phyloP scores from a whole-genome alignment of 2,329 filamentous ascomycete genomes.

The Calonectria hawksworthii region DNA sequence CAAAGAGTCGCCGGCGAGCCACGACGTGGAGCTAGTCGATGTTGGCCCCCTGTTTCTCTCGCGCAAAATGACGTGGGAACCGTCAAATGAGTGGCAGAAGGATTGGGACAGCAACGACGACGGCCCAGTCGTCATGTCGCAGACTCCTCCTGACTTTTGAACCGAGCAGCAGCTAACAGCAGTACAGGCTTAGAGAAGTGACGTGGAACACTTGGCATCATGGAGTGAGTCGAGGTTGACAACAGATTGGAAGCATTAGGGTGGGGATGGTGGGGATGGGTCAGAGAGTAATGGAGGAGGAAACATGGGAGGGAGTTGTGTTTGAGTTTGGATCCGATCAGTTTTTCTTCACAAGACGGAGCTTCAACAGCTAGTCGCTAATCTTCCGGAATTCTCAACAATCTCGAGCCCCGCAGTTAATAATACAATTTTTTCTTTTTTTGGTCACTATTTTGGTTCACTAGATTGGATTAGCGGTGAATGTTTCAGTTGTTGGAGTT shows the following conservation, averaged over 20 bases:
- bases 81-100: slow-evolving; percentile 31
- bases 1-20: neutral
- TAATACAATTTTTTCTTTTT: slow-evolving; percentile 3
- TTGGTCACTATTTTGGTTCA: neutral
- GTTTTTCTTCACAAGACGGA: neutral
- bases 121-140: slow-evolving; percentile 26
- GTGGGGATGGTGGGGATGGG: neutral
- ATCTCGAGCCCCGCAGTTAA: neutral
- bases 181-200: neutral
- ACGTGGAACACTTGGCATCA: neutral
- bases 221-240: neutral
- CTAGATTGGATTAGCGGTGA: neutral
- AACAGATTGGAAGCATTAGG: neutral
- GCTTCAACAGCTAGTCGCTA: neutral
- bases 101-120: slow-evolving; percentile 32
- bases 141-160: slow-evolving; percentile 24
- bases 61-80: slow-evolving; percentile 22
- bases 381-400: neutral
- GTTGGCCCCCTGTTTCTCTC: slow-evolving; percentile 8
- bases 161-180: slow-evolving; percentile 8
- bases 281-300: neutral
- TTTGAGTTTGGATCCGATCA: neutral
- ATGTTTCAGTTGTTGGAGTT: neutral
- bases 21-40: slow-evolving; percentile 9
- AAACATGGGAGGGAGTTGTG: neutral